These are phyloP conservation scores for Spencermartinsiella europaea DNA, from an alignment of 805 yeast genomes.

Conservation along the genomic window DNA sequence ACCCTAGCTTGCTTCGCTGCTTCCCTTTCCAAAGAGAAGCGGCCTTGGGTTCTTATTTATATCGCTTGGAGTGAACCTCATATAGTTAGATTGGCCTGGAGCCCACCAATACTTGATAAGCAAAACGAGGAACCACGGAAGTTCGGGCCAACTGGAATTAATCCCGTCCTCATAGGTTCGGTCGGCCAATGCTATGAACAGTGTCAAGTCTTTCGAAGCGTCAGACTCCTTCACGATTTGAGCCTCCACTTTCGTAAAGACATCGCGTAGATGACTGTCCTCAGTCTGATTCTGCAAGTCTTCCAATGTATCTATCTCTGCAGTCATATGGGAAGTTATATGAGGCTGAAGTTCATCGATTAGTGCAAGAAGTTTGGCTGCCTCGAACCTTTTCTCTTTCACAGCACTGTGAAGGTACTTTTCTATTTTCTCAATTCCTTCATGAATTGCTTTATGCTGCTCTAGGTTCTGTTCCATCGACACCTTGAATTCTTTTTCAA, in stretches of 20 bases:
- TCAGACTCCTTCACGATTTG: not conserved
- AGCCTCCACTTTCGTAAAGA: not conserved
- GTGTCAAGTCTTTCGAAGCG: not conserved
- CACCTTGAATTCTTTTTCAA: not conserved
- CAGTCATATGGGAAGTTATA: not conserved
- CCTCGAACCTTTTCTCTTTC: not conserved
- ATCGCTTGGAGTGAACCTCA: not conserved
- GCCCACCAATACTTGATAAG: not conserved
- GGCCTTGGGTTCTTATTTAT: not conserved
- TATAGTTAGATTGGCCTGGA: not conserved
- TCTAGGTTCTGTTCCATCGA: not conserved
- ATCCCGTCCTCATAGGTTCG: not conserved
- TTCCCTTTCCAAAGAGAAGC: not conserved
- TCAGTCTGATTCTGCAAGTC: not conserved
- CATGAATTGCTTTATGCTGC: slow-evolving; percentile 1
- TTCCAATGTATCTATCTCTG: not conserved
- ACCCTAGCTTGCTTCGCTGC: too few relatives aligned
- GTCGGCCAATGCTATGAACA: not conserved
- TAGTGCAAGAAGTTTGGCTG: not conserved
- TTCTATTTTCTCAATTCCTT: not conserved
- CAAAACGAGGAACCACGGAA: not conserved
- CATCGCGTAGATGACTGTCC: not conserved
- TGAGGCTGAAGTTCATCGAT: not conserved
- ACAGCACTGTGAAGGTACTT: not conserved
- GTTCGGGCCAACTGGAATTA: not conserved